phyloP scores from a whole-genome alignment of 2,329 filamentous ascomycete species.

The Hirsutella minnesotensis region DNA sequence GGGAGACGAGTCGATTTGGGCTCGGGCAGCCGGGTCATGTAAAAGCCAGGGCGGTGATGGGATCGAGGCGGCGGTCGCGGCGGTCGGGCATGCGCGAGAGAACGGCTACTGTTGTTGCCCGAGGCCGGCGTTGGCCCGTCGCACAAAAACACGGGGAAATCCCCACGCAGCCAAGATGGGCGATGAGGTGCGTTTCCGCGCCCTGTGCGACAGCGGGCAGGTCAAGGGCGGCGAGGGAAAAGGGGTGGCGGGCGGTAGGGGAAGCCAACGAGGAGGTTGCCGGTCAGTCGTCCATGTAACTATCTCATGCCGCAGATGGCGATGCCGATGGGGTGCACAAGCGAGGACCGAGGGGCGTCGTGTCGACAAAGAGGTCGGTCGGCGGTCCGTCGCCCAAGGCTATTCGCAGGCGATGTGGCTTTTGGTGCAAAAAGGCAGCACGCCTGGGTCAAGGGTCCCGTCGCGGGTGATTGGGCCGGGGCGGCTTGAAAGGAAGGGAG shows the following conservation, averaged over 20 bases:
- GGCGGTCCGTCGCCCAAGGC: no score
- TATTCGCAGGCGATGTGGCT: neutral
- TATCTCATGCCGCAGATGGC: neutral
- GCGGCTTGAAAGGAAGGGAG: neutral
- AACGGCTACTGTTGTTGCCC: neutral
- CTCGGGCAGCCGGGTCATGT: constrained; percentile 7
- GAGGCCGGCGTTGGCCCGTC: neutral
- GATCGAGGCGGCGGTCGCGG: neutral
- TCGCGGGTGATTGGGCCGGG: no score
- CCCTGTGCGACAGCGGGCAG: neutral
- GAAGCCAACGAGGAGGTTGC: neutral
- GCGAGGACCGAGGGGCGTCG: neutral
- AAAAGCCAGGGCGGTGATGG: constrained; percentile 3
- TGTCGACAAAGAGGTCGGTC: neutral
- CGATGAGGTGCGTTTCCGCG: constrained; percentile 1
- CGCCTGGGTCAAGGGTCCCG: neutral
- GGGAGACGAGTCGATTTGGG: constrained; percentile 4
- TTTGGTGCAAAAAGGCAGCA: neutral
- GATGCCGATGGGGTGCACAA: neutral
- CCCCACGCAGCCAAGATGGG: constrained; percentile 1
- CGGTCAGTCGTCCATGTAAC: neutral
- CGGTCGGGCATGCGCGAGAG: neutral
- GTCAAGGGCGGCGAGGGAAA: neutral
- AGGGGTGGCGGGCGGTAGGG: neutral
- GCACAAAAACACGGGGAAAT: constrained; percentile 2